A percentile compares a stretch with the other conserved stretches of the same genome.
These are phyloP conservation scores for Pneumocystis carinii DNA, from an alignment of 1,139 yeast species.

Conservation along the genomic window DNA sequence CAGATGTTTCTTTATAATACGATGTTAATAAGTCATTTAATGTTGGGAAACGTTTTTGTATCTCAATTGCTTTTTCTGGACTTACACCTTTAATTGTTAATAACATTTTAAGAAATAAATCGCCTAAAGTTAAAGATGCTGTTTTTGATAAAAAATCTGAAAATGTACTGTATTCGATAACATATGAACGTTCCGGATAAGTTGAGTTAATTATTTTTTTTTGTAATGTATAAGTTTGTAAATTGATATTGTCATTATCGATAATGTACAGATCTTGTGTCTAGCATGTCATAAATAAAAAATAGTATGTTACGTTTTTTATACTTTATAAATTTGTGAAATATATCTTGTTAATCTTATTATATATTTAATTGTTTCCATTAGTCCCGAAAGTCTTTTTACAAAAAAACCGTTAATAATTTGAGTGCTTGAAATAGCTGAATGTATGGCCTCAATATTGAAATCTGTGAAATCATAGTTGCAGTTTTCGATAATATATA, in stretches of 20 bases:
- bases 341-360: conserved; percentile 42
- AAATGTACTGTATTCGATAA: conserved; percentile 37
- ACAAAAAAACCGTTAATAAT: conserved; percentile 53
- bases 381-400: conserved; percentile 53
- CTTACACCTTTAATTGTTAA: conserved; percentile 71
- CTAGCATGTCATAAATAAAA: neutral
- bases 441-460: conserved; percentile 53
- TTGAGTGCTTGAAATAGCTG: conserved; percentile 61
- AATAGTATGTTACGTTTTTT: neutral
- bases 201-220: conserved; percentile 7
- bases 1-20: conserved; percentile 24
- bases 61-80: conserved; percentile 64
- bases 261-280: conserved; percentile 11
- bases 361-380: conserved; percentile 58
- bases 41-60: conserved; percentile 53
- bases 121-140: conserved; percentile 55
- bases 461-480: conserved; percentile 31
- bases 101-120: conserved; percentile 59
- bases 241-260: conserved; percentile 14
- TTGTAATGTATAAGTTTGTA: conserved; percentile 11
- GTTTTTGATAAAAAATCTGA: conserved; percentile 59
- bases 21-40: conserved; percentile 38
- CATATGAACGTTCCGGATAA: conserved; percentile 7
- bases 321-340: conserved; percentile 16
- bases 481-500: conserved; percentile 73